phyloP scores from a whole-genome alignment of 495 filamentous ascomycete genomes.

The Aspergillus campestris region DNA sequence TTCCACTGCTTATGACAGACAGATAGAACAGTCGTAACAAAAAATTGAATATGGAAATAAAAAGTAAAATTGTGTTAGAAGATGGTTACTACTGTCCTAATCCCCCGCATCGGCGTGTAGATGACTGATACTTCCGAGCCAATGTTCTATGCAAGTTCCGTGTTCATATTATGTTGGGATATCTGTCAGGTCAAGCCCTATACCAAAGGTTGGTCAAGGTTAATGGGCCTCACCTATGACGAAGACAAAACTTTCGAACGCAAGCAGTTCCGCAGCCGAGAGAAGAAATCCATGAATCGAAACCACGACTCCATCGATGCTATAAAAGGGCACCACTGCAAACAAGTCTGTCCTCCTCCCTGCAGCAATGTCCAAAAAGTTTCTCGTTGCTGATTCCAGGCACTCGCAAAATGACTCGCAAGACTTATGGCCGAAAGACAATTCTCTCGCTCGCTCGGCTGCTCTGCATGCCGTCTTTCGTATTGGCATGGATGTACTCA shows the following conservation, averaged over 20 bases:
- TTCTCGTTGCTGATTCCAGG: constrained; percentile 14
- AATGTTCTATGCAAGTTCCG: too few species aligned
- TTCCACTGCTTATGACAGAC: too few species aligned
- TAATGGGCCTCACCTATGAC: constrained; percentile 65
- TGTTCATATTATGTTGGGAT: too few species aligned
- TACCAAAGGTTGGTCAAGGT: too few species aligned
- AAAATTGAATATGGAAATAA: too few species aligned
- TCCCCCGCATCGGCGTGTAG: too few species aligned
- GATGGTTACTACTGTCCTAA: too few species aligned
- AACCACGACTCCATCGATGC: constrained; percentile 62
- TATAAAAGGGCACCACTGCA: constrained; percentile 58
- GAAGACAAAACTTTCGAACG: constrained; percentile 45
- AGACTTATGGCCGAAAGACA: constrained; percentile 42
- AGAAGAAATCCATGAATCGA: constrained; percentile 45
- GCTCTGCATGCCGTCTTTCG: constrained; percentile 62
- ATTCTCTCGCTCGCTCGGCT: constrained; percentile 34
- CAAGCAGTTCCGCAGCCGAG: constrained; percentile 40
- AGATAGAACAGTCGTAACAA: too few species aligned
- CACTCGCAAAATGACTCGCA: constrained; percentile 24
- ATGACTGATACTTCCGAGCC: too few species aligned
- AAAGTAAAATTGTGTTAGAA: too few species aligned
- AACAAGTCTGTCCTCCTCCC: constrained; percentile 37
- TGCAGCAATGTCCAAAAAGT: not conserved
- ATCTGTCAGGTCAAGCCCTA: too few species aligned
- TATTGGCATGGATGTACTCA: constrained; percentile 58